These are phyloP conservation scores for Flaveria floridana DNA, from an alignment of 140 eudicot species.

Conservation along the genomic window DNA sequence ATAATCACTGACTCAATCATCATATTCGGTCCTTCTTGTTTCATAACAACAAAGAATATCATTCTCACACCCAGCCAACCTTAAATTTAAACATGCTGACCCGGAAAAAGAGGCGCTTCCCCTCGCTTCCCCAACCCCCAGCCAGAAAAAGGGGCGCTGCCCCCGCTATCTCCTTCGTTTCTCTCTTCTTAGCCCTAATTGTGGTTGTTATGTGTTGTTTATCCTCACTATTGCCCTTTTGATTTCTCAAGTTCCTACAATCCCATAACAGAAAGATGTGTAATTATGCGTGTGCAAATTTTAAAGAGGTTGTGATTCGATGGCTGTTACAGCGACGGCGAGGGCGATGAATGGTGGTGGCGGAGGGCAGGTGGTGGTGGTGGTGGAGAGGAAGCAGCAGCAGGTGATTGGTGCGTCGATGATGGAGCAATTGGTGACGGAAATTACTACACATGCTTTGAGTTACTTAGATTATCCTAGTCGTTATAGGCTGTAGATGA, in stretches of 20 bases:
- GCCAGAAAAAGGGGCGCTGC: too few species aligned
- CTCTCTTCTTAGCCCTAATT: conserved; percentile 44
- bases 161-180: conserved; percentile 25
- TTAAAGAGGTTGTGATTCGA: conserved; percentile 29
- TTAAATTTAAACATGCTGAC: too few species aligned
- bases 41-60: too few species aligned
- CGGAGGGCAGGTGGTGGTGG: conserved; percentile 31
- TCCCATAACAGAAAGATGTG: conserved; percentile 18
- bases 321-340: conserved; percentile 43
- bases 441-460: conserved; percentile 83
- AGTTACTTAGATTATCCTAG: conserved; percentile 95
- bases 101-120: too few species aligned
- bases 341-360: conserved; percentile 47
- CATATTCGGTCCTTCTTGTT: too few species aligned
- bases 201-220: conserved; percentile 44
- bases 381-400: conserved; percentile 39
- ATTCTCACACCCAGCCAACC: too few species aligned
- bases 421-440: conserved; percentile 98
- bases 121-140: too few species aligned
- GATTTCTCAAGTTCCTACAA: conserved; percentile 38
- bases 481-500: conserved; percentile 82
- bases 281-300: conserved; percentile 34
- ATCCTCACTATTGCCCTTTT: conserved; percentile 38
- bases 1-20: too few species aligned
- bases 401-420: conserved; percentile 67